Evolutionary conservation across 139 green algal genomes (phyloP), one percentile per base, ranked within the genome.

Genomic region (Choricystis sp.): DNA sequence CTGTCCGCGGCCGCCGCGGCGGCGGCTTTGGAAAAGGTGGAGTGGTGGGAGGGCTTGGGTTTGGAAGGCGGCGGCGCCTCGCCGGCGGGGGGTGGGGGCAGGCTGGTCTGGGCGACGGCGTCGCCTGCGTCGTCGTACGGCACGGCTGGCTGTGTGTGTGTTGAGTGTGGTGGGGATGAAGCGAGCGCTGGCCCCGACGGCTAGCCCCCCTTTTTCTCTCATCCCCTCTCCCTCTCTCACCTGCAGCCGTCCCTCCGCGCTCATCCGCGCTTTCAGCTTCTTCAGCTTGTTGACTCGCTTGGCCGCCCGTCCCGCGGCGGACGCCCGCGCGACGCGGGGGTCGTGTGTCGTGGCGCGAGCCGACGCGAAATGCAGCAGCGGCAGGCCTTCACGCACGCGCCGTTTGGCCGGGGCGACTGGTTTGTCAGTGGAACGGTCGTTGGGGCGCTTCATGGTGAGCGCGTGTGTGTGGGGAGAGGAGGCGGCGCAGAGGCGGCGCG

Each of bases 251-350:
- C 61, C 60, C 29, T 58, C 56, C 30, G 59, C 60, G 0, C 29
- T n/a, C 40, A 73, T 40, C 28, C 29, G 29, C n/a, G 57, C 55
- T 49, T 73, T 69, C 2, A 77, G 57, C 58, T 73, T 77, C 26
- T 52, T 62, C n/a, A 68, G 70, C 21, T 61, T 64, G 48, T 69
- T 69, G 56, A 70, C 63, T 16, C 16, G 57, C 22, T 57, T 71
- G 22, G 63, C 66, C 26, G 62, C 66, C 65, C 57, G 62, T 21
- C 29, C 29, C 5, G 55, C 4, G 26, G 61, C 49, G 60, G 58
- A 67, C 24, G 73, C 71, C 30, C 25, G 24, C 25, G 49, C 57
- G 21, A 30, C 63, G 0, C 62, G 60, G 26, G 65, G 65, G 30
- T 73, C 66, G 25, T 73, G 66, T 1, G 48, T 65, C 26, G 59